Base-by-base conservation (phyloP, 139 green algal genomes). In the Chlorella sp. region DNA sequence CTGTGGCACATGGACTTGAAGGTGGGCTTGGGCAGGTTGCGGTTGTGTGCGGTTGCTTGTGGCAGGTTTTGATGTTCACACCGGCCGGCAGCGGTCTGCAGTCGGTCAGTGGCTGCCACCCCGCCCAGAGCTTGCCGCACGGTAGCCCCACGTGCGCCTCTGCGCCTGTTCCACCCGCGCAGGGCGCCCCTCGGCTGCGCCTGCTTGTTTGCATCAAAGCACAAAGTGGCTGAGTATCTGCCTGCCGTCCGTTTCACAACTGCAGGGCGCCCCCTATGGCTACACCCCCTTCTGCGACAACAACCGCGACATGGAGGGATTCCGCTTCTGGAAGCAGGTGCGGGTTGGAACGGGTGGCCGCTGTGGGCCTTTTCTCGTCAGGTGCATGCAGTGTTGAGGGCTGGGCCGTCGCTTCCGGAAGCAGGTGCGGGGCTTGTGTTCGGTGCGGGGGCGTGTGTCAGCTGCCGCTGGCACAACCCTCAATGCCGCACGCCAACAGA, bases 241-340 rank as follows among this genome's bases (percentile, higher is more conserved):
- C 51, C 38, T 44, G 7, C 1, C 62, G 30, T 30, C 44, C 28
- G 54, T n/a, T 26, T n/a, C n/a, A n/a, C n/a, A n/a, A n/a, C n/a
- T 68, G 32, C 89, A 98, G 84, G 96, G 97, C 28, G 92, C 92
- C 2, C 95, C 97, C 9, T 94, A 98, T 36, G 97, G 92, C 19
- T 99, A 99, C 95, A 99, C 96, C 0, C 97, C 97, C 51, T 98
- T 99, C 89, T 99, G 97, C 87, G 95, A 99, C 93, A 98, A 96
- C 92, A 99, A 99, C 91, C 92, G 90, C 51, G 95, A 97, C 56
- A 97, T 96, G 93, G 97, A 99, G 46, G 97, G 97, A 51, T 99
- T 97, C 92, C 85, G 97, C 70, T 99, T 99, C 90, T 99, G 97
- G 97, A 99, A 99, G 88, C 77, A 86, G 76, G 79, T 73, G 44